Percentiles rank a stretch among this genome's conserved stretches.
Evolutionary conservation across 495 filamentous ascomycete genomes (phyloP).

Genomic region (Podospora pseudoanserina): DNA sequence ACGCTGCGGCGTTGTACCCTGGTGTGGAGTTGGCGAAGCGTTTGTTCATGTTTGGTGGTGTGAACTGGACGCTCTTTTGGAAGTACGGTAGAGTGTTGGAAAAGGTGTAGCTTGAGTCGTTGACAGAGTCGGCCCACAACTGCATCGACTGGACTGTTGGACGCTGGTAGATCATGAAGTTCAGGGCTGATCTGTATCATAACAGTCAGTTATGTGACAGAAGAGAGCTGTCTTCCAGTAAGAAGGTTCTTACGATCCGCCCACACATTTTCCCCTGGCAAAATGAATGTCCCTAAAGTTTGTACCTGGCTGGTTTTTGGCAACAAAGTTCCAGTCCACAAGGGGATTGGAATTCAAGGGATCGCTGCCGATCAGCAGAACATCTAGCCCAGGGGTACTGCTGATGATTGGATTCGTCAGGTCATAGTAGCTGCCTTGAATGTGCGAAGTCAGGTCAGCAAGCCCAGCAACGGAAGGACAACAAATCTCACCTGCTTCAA

Average conservation of each 20-base stretch:
- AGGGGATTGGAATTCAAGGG: slow-evolving; percentile 1
- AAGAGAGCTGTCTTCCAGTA: background rate
- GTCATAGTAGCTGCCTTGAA: slow-evolving; percentile 11
- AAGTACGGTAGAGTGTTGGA: slow-evolving; percentile 2
- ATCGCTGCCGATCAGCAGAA: slow-evolving; percentile 9
- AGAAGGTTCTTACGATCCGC: slow-evolving; percentile 7
- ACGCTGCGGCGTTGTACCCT: slow-evolving; percentile 13
- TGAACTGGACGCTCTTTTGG: slow-evolving; percentile 9
- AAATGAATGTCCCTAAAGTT: slow-evolving; percentile 8
- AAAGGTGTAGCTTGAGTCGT: slow-evolving; percentile 5
- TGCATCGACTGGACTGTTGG: slow-evolving; percentile 5
- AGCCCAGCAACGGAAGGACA: background rate
- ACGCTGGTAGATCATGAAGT: slow-evolving; percentile 9
- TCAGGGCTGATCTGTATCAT: background rate
- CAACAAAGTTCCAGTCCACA: slow-evolving; percentile 6
- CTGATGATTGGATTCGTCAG: slow-evolving; percentile 11
- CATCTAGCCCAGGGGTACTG: slow-evolving; percentile 11
- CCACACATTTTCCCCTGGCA: slow-evolving; percentile 8
- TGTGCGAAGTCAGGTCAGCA: background rate
- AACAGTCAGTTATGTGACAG: background rate
- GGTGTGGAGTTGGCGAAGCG: slow-evolving; percentile 9
- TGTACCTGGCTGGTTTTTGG: slow-evolving; percentile 11
- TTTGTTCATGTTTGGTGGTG: slow-evolving; percentile 4
- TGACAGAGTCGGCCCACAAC: background rate
- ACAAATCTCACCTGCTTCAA: slow-evolving; percentile 8